Evolutionary conservation across 176 grass and related monocot species (phyloP).

Genomic region (Carex pumila): DNA sequence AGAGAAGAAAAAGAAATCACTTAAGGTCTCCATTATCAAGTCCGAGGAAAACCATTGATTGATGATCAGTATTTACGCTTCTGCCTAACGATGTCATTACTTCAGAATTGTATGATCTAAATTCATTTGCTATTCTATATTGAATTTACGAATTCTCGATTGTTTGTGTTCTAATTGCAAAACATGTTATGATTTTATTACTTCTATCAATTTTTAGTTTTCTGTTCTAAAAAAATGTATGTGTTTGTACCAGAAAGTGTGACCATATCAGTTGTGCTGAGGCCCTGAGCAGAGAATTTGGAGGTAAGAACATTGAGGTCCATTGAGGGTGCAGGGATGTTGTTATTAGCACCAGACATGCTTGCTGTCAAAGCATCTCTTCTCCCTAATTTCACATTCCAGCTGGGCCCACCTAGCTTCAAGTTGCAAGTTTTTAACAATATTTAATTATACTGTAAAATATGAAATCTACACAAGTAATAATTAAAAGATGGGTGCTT

Average conservation of each 20-base stretch:
- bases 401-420: constrained; percentile 58
- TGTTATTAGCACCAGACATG: constrained; percentile 36
- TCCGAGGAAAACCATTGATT: no score
- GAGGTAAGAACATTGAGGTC: constrained; percentile 32
- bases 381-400: constrained; percentile 45
- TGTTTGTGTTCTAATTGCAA: no score
- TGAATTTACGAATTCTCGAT: no score
- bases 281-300: constrained; percentile 45
- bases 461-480: not conserved
- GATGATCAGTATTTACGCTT: no score
- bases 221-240: not conserved
- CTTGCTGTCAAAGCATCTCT: constrained; percentile 53
- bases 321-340: constrained; percentile 36
- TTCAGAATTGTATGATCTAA: no score
- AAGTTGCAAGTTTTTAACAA: not conserved
- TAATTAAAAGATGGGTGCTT: not conserved
- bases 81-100: no score
- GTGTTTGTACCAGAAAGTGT: constrained; percentile 44
- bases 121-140: no score
- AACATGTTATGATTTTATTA: no score
- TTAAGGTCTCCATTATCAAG: no score
- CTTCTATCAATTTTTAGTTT: not conserved
- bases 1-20: no score
- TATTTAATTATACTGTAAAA: not conserved
- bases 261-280: constrained; percentile 50